Evolutionary conservation across 2,329 filamentous ascomycete genomes (phyloP), one percentile per base, ranked within the genome.

Genomic region (Periconia digitata): DNA sequence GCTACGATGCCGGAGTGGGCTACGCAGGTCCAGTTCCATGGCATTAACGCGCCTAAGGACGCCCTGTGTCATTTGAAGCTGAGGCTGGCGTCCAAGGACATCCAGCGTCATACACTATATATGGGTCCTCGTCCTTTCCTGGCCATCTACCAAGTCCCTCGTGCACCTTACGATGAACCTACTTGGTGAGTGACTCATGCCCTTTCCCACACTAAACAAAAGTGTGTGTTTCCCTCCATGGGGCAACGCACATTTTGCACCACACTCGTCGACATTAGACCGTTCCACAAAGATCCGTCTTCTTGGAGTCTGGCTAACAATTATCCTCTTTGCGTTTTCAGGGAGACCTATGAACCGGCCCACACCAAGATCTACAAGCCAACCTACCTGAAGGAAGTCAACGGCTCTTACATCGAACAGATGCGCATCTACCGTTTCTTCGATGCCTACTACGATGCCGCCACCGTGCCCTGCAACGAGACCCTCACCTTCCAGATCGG

Each of bases 401-500:
- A 65, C 46, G 63, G 60, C 8, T 53, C 60, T 22, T 20, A 42
- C 1, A 48, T 44, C 8, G 58, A 58, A 29, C 44, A 62, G 21
- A 34, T 52, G 18, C 29, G 32, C 29, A 56, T 49, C 40, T 53
- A 57, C 43, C 49, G 47, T 8, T 8, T 16, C 6, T 53, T 49
- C 3, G 57, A 54, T 2, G 58, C 58, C 3, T 38, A 62, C 6
- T 49, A 59, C 7, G 55, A 56, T 0, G 45, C 67, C 8, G 56
- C 55, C 12, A 29, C 50, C 29, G 54, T 49, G 29, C 37, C 36
- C 13, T 69, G 64, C 34, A 64, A 59, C 41, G 55, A 62, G 39
- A 64, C 59, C 17, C 37, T 67, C 43, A 64, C 62, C 12, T 67
- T 66, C 39, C 58, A 63, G 46, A 64, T 67, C 58, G 56, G 58